Evolutionary conservation across 257 asterid genomes (phyloP), one percentile per base, ranked within the genome.

Genomic region (Vinca minor): DNA sequence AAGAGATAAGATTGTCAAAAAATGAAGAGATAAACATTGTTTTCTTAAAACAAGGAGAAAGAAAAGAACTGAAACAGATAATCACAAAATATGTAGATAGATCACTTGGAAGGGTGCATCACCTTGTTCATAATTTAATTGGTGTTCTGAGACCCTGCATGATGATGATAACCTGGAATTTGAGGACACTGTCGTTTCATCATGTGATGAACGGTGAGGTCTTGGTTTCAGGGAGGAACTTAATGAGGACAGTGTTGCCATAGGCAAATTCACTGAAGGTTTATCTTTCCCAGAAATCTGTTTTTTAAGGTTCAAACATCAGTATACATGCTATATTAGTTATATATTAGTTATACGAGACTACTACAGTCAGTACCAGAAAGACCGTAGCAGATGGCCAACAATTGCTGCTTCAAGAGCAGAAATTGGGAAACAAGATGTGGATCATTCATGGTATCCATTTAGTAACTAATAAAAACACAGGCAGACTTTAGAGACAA

Each of bases 221-320:
- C 96, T 87, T 70, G 83, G 83, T 76, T 69, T 86, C 70, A 63
- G 62, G 64, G 86, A 74, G 29, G 89, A 69, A 77, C 62, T 73
- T 53, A 69, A 59, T 26, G 73, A 20, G 28, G 76, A 63, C 4
- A 74, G 59, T 57, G 71, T 72, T 31, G 77, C 68, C 6, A 57
- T 41, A 28, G 84, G 74, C 34, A 66, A 73, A 73, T 76, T 81
- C 17, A 44, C 69, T 4, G 86, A 66, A 69, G 82, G 72, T 77
- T 79, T 89, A 78, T 93, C 97, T 75, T 75, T 82, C 45, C 99
- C 97, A 65, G 97, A 87, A 7, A 93, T 84, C 97, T 93, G 94
- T 81, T 73, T 61, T 46, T 48, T 48, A 73, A 69, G n/a, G 36
- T 64, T 46, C 45, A 68, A 46, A 65, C 25, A 44, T 78, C 64